Evolutionary conservation across 192 early-diverging fungal genomes (phyloP).

Genomic region (Rhizophagus clarus): DNA sequence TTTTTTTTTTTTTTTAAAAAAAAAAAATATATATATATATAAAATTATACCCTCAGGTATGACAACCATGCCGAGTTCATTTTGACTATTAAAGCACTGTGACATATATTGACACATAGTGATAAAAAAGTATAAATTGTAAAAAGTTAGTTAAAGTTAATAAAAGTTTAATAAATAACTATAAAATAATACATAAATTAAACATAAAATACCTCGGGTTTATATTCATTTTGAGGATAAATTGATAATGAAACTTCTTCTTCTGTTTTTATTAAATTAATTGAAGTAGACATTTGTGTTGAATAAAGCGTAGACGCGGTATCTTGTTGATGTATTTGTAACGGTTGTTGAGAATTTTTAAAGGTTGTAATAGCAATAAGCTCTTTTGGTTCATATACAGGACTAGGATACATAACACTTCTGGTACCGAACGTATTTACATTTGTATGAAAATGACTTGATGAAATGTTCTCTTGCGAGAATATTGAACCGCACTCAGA

Average conservation of each 20-base stretch:
- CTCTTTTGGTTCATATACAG: slow-evolving; percentile 1
- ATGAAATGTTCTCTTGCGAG: not conserved
- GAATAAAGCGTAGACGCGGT: not conserved
- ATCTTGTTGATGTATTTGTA: not conserved
- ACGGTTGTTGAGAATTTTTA: not conserved
- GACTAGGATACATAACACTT: not conserved
- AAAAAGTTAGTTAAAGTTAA: too few relatives aligned
- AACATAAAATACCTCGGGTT: not conserved
- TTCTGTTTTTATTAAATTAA: not conserved
- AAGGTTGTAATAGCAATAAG: too few relatives aligned
- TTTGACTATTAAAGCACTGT: not conserved
- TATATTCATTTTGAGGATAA: not conserved
- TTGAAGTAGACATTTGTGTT: not conserved
- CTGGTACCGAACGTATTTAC: not conserved
- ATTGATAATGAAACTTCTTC: not conserved
- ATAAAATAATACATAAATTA: not conserved
- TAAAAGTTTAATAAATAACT: not conserved
- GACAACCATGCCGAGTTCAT: not conserved
- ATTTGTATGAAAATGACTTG: not conserved
- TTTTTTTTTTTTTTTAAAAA: not conserved
- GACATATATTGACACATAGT: too few relatives aligned
- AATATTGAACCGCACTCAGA: not conserved
- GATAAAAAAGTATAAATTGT: too few relatives aligned
- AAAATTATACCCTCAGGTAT: not conserved
- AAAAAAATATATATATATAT: not conserved